Conservation (phyloP, 2,329 filamentous ascomycete species). For the Biscogniauxia marginata region DNA sequence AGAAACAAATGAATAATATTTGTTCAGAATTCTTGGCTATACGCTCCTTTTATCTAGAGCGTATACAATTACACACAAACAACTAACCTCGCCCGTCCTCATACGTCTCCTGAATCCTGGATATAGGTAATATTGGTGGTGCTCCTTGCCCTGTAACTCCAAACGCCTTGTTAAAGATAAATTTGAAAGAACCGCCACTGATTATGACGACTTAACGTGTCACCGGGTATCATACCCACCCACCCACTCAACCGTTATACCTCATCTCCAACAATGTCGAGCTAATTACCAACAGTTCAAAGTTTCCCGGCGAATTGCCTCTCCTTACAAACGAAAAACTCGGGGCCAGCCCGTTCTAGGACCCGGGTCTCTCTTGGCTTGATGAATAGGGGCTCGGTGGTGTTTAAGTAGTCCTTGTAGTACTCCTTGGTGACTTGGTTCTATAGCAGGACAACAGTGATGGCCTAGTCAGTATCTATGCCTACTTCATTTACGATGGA, state of each 20-base stretch:
- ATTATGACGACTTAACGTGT: neutral
- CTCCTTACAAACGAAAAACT: constrained; percentile 25
- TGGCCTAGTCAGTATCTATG: neutral
- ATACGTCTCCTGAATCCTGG: neutral
- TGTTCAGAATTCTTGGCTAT: constrained; percentile 11
- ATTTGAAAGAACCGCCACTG: neutral
- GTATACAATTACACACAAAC: constrained; percentile 22
- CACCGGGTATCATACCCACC: neutral
- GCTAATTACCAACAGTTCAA: neutral
- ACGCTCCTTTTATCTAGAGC: constrained; percentile 22
- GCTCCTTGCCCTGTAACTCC: neutral
- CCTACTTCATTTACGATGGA: neutral
- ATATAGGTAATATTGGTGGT: neutral
- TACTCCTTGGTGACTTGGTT: constrained; percentile 40
- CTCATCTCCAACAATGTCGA: neutral
- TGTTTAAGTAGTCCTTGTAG: constrained; percentile 39
- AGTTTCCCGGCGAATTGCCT: constrained; percentile 9
- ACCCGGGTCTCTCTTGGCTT: constrained; percentile 38
- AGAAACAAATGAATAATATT: neutral
- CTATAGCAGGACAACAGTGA: constrained; percentile 11
- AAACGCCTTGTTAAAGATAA: neutral
- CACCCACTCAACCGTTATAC: neutral
- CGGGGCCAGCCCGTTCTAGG: constrained; percentile 23
- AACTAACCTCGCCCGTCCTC: constrained; percentile 1
- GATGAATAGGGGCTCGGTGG: constrained; percentile 39